Conservation (phyloP, 2,329 filamentous ascomycete species). For the Diaporthe australafricana region DNA sequence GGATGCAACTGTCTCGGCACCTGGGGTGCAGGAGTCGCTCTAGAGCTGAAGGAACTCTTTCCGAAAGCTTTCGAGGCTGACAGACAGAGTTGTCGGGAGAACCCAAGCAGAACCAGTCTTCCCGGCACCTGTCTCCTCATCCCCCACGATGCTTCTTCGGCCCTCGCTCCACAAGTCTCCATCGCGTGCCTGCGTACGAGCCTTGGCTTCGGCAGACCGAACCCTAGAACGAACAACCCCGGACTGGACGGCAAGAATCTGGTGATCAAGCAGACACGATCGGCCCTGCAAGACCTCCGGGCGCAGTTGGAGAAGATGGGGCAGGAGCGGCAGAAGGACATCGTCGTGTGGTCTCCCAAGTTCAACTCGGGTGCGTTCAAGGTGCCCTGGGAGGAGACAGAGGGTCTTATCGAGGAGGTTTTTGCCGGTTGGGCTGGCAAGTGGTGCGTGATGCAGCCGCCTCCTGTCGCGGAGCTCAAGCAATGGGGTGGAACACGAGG, state of each 20-base stretch:
- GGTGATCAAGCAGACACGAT: slow-evolving; percentile 39
- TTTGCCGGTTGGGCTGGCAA: slow-evolving; percentile 4
- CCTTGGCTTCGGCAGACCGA: slow-evolving; percentile 38
- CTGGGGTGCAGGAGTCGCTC: slow-evolving; percentile 47
- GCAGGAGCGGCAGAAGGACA: not conserved
- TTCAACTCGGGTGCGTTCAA: slow-evolving; percentile 42
- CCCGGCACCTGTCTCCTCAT: slow-evolving; percentile 46
- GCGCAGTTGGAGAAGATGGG: slow-evolving; percentile 37
- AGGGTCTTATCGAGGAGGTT: slow-evolving; percentile 15
- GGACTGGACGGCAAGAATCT: slow-evolving; percentile 35
- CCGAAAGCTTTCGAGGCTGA: slow-evolving; percentile 40
- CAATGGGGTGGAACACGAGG: not conserved
- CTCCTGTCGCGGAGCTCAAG: not conserved
- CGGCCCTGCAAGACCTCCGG: slow-evolving; percentile 38
- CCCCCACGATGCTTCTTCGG: slow-evolving; percentile 29
- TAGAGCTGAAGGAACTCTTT: slow-evolving; percentile 43
- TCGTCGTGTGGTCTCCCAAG: slow-evolving; percentile 40
- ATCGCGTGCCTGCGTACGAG: slow-evolving; percentile 43
- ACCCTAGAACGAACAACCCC: slow-evolving; percentile 35
- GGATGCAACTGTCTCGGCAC: slow-evolving; percentile 47
- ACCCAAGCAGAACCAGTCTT: slow-evolving; percentile 35
- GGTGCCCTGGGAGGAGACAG: slow-evolving; percentile 41
- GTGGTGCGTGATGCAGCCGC: slow-evolving; percentile 13
- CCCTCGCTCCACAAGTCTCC: slow-evolving; percentile 43
- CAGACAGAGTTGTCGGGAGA: slow-evolving; percentile 30